phyloP scores from a whole-genome alignment of 768 basidiomycete species.

The Suillus plorans region DNA sequence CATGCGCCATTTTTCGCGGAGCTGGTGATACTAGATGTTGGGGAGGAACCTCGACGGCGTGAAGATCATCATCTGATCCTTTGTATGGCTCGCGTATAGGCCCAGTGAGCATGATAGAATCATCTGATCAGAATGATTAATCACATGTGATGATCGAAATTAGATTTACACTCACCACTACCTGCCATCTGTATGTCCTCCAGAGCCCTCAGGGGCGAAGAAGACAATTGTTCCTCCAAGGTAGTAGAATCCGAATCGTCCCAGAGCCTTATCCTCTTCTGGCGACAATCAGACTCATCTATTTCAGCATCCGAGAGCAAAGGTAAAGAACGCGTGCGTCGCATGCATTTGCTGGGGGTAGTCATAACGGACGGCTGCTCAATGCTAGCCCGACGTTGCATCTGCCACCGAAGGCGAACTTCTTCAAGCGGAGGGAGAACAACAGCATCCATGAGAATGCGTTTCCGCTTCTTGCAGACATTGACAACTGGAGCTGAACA shows the following conservation, averaged over 20 bases:
- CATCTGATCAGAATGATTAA: conserved; percentile 34
- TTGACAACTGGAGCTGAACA: conserved; percentile 1
- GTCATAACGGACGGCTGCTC: conserved; percentile 7
- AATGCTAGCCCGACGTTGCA: conserved; percentile 22
- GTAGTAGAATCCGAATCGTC: conserved; percentile 15
- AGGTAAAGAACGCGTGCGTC: conserved; percentile 27
- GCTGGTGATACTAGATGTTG: conserved; percentile 65
- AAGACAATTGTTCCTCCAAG: not conserved
- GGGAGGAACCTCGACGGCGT: conserved; percentile 68
- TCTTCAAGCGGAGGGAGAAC: conserved; percentile 42
- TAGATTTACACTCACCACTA: conserved; percentile 26
- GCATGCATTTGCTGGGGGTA: conserved; percentile 17
- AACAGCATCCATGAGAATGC: conserved; percentile 52
- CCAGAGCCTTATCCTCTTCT: conserved; percentile 27
- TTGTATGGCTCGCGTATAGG: conserved; percentile 17
- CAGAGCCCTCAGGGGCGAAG: conserved; percentile 17
- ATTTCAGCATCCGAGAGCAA: conserved; percentile 14
- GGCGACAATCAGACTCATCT: conserved; percentile 15
- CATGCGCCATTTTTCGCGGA: conserved; percentile 40
- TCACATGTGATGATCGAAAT: conserved; percentile 2
- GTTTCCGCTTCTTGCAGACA: conserved; percentile 45
- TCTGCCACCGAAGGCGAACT: conserved; percentile 19
- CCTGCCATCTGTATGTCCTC: conserved; percentile 34
- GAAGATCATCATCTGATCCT: conserved; percentile 64
- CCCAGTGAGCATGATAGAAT: conserved; percentile 42